Percentiles rank a stretch among this genome's conserved stretches.
These are phyloP conservation scores for Vararia minispora DNA, from an alignment of 768 basidiomycete species.

Conservation along the genomic window DNA sequence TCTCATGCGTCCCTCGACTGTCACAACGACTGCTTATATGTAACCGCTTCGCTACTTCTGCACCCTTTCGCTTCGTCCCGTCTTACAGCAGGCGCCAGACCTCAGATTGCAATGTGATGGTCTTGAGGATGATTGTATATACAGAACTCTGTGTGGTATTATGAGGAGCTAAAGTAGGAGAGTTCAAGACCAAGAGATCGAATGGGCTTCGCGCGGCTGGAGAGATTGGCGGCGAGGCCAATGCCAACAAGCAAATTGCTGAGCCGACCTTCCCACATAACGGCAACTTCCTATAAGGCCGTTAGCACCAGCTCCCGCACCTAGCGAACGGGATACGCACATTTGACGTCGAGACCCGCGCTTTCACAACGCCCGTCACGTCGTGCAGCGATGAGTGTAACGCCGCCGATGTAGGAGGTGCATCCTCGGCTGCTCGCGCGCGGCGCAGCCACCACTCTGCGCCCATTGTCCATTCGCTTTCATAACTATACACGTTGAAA, in stretches of 20 bases:
- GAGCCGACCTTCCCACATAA: slow-evolving; percentile 92
- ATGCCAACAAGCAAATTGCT: slow-evolving; percentile 83
- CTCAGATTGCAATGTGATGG: too few relatives aligned
- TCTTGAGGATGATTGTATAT: background rate
- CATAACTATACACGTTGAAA: slow-evolving; percentile 94
- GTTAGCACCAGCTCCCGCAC: background rate
- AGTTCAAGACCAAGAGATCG: slow-evolving; percentile 86
- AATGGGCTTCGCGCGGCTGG: slow-evolving; percentile 77
- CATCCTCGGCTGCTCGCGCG: slow-evolving; percentile 20
- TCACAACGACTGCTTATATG: too few relatives aligned
- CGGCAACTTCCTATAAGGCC: slow-evolving; percentile 58
- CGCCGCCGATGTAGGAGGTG: slow-evolving; percentile 15
- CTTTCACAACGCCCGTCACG: slow-evolving; percentile 79
- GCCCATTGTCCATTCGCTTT: slow-evolving; percentile 93
- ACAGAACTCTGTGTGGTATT: slow-evolving; percentile 1
- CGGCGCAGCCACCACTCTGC: slow-evolving; percentile 93
- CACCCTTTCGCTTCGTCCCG: too few relatives aligned
- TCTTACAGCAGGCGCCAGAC: too few relatives aligned
- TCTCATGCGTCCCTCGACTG: too few relatives aligned
- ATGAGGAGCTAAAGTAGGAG: slow-evolving; percentile 76
- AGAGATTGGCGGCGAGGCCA: slow-evolving; percentile 86
- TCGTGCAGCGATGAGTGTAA: slow-evolving; percentile 19
- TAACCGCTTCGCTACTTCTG: too few relatives aligned
- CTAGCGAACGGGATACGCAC: slow-evolving; percentile 31
- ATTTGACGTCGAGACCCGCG: slow-evolving; percentile 80